phyloP scores from a whole-genome alignment of 495 filamentous ascomycete genomes.

The Penicillium soppii region DNA sequence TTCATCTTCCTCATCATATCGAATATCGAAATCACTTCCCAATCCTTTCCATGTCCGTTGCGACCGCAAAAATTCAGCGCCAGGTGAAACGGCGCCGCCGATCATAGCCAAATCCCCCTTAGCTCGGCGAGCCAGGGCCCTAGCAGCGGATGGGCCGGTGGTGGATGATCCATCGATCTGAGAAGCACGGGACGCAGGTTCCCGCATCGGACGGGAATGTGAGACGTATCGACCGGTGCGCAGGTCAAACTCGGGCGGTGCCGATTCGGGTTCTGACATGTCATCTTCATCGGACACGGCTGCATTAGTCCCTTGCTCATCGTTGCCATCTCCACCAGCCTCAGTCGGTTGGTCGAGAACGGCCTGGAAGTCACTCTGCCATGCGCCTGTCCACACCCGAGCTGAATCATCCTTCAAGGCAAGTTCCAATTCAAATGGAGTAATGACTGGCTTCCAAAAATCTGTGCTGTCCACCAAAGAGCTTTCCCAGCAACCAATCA shows the following conservation, averaged over 20 bases:
- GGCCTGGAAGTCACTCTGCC: constrained; percentile 71
- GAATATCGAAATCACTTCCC: constrained; percentile 78
- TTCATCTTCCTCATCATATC: constrained; percentile 60
- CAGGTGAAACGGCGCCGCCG: constrained; percentile 82
- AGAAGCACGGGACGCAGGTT: constrained; percentile 33
- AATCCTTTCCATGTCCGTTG: constrained; percentile 90
- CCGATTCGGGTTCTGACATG: constrained; percentile 62
- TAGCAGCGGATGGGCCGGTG: constrained; percentile 30
- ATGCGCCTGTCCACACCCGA: constrained; percentile 74
- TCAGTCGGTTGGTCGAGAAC: constrained; percentile 41
- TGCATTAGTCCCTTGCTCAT: constrained; percentile 19
- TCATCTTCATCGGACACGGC: constrained; percentile 36
- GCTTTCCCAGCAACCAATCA: constrained; percentile 98
- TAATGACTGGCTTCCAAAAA: constrained; percentile 83
- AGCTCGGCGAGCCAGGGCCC: constrained; percentile 57
- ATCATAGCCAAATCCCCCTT: constrained; percentile 72
- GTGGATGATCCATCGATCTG: constrained; percentile 33
- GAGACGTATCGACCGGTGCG: constrained; percentile 85
- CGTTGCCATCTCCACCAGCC: constrained; percentile 18
- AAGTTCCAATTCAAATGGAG: constrained; percentile 84
- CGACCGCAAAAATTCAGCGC: constrained; percentile 79
- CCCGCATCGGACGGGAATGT: constrained; percentile 74
- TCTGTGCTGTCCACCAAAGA: constrained; percentile 81
- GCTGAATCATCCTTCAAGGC: constrained; percentile 67
- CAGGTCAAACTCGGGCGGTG: constrained; percentile 88